phyloP scores from a whole-genome alignment of 1,139 yeast species.

The Arxiozyma bovina region DNA sequence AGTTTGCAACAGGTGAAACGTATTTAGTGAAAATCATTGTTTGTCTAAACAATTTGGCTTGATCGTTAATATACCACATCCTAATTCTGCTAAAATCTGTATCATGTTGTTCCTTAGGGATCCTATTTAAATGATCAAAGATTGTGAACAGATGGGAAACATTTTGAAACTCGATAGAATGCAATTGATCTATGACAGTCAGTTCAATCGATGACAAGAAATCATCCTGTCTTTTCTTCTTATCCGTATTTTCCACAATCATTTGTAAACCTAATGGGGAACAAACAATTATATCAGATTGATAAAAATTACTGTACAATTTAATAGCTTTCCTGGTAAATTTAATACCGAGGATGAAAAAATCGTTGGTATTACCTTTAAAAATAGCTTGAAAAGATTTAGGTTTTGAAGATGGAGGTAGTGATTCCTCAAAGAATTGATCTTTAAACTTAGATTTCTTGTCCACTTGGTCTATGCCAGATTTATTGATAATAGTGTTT shows the following conservation, averaged over 20 bases:
- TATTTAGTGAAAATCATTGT: slow-evolving; percentile 66
- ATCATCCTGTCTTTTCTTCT: slow-evolving; percentile 50
- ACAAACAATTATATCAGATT: slow-evolving; percentile 79
- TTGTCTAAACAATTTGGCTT: slow-evolving; percentile 68
- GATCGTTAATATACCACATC: slow-evolving; percentile 87
- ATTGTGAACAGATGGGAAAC: slow-evolving; percentile 78
- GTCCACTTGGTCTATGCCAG: slow-evolving; percentile 70
- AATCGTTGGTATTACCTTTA: slow-evolving; percentile 86
- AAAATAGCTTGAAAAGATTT: slow-evolving; percentile 73
- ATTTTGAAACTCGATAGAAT: slow-evolving; percentile 85
- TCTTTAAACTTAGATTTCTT: slow-evolving; percentile 65
- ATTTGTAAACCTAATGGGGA: slow-evolving; percentile 87
- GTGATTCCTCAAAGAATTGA: slow-evolving; percentile 52
- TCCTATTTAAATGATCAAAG: slow-evolving; percentile 60
- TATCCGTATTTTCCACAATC: slow-evolving; percentile 52
- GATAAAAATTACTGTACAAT: slow-evolving; percentile 74
- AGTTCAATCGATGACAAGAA: slow-evolving; percentile 85
- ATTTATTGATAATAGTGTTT: slow-evolving; percentile 49
- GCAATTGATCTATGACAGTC: slow-evolving; percentile 69
- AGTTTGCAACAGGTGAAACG: slow-evolving; percentile 72
- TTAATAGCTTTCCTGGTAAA: slow-evolving; percentile 82
- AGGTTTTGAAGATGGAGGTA: slow-evolving; percentile 56
- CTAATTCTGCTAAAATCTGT: slow-evolving; percentile 88
- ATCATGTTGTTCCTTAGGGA: slow-evolving; percentile 71
- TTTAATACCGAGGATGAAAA: slow-evolving; percentile 81